Base-by-base conservation (phyloP, 1,284 basidiomycete species). In the Rhizoctonia solani region DNA sequence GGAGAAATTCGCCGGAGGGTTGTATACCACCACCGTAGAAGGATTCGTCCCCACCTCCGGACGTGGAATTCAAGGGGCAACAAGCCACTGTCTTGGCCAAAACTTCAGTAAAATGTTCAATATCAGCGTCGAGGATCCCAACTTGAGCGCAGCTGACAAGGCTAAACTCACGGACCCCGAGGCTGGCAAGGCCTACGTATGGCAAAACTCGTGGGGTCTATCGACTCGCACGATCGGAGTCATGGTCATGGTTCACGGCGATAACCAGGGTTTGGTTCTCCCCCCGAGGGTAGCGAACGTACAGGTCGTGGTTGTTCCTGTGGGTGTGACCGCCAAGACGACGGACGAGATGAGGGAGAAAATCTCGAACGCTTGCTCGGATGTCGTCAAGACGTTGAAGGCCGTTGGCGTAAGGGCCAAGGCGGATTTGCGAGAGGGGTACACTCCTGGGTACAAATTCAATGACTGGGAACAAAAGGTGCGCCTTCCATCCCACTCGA, bases 21-120 rank as follows among this genome's bases (percentile, higher is more conserved):
- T 96, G 75, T 99, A 99, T 82, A 99, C 97, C 25, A 99, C 97
- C 44, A 98, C 97, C 44, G 87, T 98, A 67, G 96, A 99, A 79
- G 96, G 96, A 54, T 99, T 98, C 82, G 90, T 99, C 74, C 94
- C 97, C 8, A 95, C 95, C 9, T 92, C 96, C 13, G 97, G 96
- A 34, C 90, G 97, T 70, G 97, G 96, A 71, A 98, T 99, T 75
- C 96, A 99, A 81, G 96, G 87, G 46, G 96, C 87, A n/a, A 99
- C 96, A 0, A 98, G 95, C 29, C 96, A 99, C 77, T 96, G 93
- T 77, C 86, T 99, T 34, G 97, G 97, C 41, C 96, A 98, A 80
- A 99, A 99, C 84, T 99, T 99, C 79, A 95, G 93, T 49, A 89
- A 88, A 77, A 99, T 99, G 96, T 99, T 99, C 81, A 92, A 97